Conservation (phyloP, 768 basidiomycete species). For the Hydnum rufescens region DNA sequence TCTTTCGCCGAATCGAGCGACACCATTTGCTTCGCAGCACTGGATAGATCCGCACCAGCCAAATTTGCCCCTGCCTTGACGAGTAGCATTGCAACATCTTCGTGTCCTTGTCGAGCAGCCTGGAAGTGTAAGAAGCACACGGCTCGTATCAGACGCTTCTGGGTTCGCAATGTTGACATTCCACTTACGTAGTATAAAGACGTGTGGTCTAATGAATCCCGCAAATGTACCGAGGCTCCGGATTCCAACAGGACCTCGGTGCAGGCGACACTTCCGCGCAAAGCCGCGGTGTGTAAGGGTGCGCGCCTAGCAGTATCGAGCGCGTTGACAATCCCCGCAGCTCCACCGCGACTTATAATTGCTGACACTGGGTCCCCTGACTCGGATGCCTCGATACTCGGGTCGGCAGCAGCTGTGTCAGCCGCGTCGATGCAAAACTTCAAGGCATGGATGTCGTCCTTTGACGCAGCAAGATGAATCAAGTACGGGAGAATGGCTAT, state of each 20-base stretch:
- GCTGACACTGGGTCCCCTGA: background rate
- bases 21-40: slow-evolving; percentile 17
- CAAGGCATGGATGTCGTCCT: slow-evolving; percentile 43
- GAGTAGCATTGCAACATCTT: slow-evolving; percentile 38
- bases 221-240: slow-evolving; percentile 65
- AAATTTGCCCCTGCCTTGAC: slow-evolving; percentile 51
- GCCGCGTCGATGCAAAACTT: slow-evolving; percentile 31
- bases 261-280: slow-evolving; percentile 35
- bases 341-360: background rate
- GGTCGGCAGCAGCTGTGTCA: background rate
- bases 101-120: slow-evolving; percentile 59
- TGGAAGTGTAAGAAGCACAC: too few relatives aligned
- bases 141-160: slow-evolving; percentile 17
- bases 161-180: background rate
- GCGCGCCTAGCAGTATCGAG: slow-evolving; percentile 55
- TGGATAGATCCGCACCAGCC: slow-evolving; percentile 13
- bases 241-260: slow-evolving; percentile 36
- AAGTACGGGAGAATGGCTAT: slow-evolving; percentile 55
- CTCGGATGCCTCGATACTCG: background rate
- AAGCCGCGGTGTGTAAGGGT: slow-evolving; percentile 58
- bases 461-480: slow-evolving; percentile 57
- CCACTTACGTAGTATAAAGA: slow-evolving; percentile 52
- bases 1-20: slow-evolving; percentile 15
- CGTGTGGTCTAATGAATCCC: slow-evolving; percentile 66
- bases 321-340: slow-evolving; percentile 55